Evolutionary conservation across 345 rosid species (phyloP).

Genomic region (Euphorbia lathyris): DNA sequence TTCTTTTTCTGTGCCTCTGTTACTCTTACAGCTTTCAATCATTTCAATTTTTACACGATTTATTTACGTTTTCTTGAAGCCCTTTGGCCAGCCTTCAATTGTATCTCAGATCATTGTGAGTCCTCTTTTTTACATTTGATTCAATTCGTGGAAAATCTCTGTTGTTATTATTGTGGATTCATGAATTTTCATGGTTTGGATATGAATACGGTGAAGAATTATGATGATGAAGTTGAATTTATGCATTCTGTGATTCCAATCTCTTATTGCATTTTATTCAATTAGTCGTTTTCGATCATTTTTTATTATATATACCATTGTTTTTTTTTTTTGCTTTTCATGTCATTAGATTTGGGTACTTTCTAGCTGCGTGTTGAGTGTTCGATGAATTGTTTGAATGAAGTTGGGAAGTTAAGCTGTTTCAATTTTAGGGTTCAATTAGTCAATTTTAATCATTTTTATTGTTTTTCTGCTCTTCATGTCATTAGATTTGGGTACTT

Average conservation of each 20-base stretch:
- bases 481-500: not conserved
- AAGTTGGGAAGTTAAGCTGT: not conserved
- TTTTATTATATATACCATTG: not conserved
- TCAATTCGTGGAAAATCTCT: not conserved
- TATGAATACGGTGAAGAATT: not conserved
- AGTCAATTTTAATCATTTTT: not conserved
- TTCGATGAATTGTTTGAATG: not conserved
- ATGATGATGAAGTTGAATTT: not conserved
- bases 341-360: not conserved
- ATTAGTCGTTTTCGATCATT: not conserved
- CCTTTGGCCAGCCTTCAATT: slow-evolving; percentile 21
- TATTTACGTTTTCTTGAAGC: slow-evolving; percentile 16
- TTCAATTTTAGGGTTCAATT: too few species aligned
- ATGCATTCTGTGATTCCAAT: not conserved
- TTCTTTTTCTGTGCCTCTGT: slow-evolving; percentile 16
- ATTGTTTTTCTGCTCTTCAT: not conserved
- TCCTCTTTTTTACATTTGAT: not conserved
- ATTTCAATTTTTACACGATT: slow-evolving; percentile 17
- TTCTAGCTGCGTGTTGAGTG: not conserved
- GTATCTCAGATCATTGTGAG: slow-evolving; percentile 26
- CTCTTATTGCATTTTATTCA: not conserved
- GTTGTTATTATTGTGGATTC: not conserved
- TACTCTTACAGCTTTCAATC: slow-evolving; percentile 15
- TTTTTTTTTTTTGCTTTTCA: not conserved
- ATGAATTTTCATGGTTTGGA: not conserved